Conservation (phyloP, 2,329 filamentous ascomycete genomes). For the Phoma sp. region DNA sequence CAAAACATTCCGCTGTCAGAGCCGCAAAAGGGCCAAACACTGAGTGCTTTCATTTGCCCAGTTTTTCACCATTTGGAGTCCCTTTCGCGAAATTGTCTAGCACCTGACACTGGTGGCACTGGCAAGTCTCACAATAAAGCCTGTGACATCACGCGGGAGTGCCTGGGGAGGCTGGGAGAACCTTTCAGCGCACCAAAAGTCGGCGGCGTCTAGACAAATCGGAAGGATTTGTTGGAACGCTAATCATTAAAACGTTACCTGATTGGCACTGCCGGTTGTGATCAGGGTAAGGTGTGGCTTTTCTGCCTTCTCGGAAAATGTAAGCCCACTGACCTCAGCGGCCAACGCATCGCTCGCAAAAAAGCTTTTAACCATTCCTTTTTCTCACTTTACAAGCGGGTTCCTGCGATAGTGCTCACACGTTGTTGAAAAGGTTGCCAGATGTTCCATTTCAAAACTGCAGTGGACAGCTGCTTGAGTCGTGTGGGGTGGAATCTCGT, state of each 20-base stretch:
- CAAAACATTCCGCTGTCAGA: slow-evolving; percentile 31
- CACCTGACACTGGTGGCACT: slow-evolving; percentile 11
- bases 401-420: slow-evolving; percentile 16
- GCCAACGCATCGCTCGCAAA: slow-evolving; percentile 37
- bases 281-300: slow-evolving; percentile 19
- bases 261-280: slow-evolving; percentile 35
- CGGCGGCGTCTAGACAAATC: slow-evolving; percentile 37
- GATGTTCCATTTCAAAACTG: slow-evolving; percentile 6
- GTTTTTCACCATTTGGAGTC: slow-evolving; percentile 18
- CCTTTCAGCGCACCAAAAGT: slow-evolving; percentile 26
- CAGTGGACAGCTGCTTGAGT: slow-evolving; percentile 2
- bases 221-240: slow-evolving; percentile 30
- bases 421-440: slow-evolving; percentile 17
- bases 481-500: slow-evolving; percentile 9
- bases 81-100: slow-evolving; percentile 14
- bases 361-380: slow-evolving; percentile 19
- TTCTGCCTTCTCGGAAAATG: slow-evolving; percentile 11
- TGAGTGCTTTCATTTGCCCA: slow-evolving; percentile 18
- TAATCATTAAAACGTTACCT: slow-evolving; percentile 30
- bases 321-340: slow-evolving; percentile 32
- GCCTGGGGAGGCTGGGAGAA: slow-evolving; percentile 30
- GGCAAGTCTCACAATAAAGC: slow-evolving; percentile 5
- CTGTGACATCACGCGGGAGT: slow-evolving; percentile 23
- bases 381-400: slow-evolving; percentile 12
- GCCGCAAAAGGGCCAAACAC: slow-evolving; percentile 21